Evolutionary conservation across 495 filamentous ascomycete species (phyloP).

Genomic region (Neohortaea acidophila): DNA sequence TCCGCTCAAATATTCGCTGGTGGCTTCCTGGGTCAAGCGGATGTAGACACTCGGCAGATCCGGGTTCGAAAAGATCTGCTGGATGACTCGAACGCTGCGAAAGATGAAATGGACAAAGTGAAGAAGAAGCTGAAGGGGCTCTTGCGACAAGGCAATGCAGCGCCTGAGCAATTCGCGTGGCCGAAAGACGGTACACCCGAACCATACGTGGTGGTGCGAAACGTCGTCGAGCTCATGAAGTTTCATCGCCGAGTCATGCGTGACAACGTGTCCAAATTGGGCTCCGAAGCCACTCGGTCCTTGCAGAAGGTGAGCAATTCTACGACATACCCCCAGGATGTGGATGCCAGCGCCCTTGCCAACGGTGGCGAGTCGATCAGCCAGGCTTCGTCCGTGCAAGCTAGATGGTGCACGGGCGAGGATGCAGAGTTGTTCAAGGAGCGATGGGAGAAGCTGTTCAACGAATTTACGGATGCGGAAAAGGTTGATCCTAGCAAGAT

Average conservation of each 20-base stretch:
- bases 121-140: constrained; percentile 96
- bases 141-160: constrained; percentile 69
- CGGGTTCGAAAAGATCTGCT: constrained; percentile 83
- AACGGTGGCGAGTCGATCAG: constrained; percentile 31
- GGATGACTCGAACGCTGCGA: constrained; percentile 97
- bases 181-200: constrained; percentile 84
- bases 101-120: constrained; percentile 98
- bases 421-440: constrained; percentile 90
- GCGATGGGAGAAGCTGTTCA: constrained; percentile 96
- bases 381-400: constrained; percentile 53
- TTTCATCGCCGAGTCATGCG: constrained; percentile 92
- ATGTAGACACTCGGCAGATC: constrained; percentile 68
- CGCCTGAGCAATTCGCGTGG: constrained; percentile 92
- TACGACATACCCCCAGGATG: constrained; percentile 26
- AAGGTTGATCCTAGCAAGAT: constrained; percentile 98
- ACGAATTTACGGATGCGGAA: constrained; percentile 88
- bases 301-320: constrained; percentile 13
- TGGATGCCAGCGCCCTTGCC: constrained; percentile 33
- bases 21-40: constrained; percentile 76
- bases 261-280: constrained; percentile 67
- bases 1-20: constrained; percentile 93
- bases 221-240: constrained; percentile 93
- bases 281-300: constrained; percentile 6
- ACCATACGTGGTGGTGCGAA: constrained; percentile 71
- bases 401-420: constrained; percentile 92